Percentiles rank a stretch among this genome's conserved stretches.
These are phyloP conservation scores for Sporobolus alterniflorus DNA, from an alignment of 202 grass and related monocot genomes.

Conservation along the genomic window DNA sequence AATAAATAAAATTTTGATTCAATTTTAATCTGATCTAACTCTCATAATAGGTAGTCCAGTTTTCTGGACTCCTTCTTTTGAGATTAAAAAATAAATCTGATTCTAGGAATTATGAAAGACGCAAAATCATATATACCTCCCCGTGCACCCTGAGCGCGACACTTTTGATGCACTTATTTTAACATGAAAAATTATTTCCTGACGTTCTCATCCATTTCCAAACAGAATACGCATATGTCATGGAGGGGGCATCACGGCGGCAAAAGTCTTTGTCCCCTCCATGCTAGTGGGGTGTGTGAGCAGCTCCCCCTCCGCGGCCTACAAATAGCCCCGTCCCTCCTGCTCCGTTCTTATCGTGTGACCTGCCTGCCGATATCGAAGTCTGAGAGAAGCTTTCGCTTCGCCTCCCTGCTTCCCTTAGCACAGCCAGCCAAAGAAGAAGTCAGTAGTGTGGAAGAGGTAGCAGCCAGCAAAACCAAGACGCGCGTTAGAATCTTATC, in stretches of 20 bases:
- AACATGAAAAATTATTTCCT: too few species aligned
- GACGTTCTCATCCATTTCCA: neutral
- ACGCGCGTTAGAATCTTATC: slow-evolving; percentile 37
- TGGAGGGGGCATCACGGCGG: slow-evolving; percentile 35
- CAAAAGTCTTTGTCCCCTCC: slow-evolving; percentile 54
- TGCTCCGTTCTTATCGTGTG: slow-evolving; percentile 29
- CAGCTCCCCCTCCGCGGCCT: neutral
- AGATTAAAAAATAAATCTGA: too few species aligned
- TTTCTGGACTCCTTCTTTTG: too few species aligned
- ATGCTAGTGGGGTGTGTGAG: slow-evolving; percentile 34
- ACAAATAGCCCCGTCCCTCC: slow-evolving; percentile 46
- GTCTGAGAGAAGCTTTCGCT: neutral
- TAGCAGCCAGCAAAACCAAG: slow-evolving; percentile 15
- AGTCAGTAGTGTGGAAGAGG: neutral
- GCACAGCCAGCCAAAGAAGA: slow-evolving; percentile 24
- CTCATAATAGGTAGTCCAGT: too few species aligned
- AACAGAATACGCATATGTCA: slow-evolving; percentile 47
- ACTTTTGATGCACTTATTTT: too few species aligned
- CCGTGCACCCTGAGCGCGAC: too few species aligned
- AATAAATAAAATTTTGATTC: too few species aligned
- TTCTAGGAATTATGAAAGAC: too few species aligned
- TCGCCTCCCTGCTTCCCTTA: neutral
- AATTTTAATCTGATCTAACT: too few species aligned
- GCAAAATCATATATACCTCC: too few species aligned
- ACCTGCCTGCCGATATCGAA: neutral